phyloP scores from a whole-genome alignment of 768 basidiomycete species.

The Psilocybe tampanensis region DNA sequence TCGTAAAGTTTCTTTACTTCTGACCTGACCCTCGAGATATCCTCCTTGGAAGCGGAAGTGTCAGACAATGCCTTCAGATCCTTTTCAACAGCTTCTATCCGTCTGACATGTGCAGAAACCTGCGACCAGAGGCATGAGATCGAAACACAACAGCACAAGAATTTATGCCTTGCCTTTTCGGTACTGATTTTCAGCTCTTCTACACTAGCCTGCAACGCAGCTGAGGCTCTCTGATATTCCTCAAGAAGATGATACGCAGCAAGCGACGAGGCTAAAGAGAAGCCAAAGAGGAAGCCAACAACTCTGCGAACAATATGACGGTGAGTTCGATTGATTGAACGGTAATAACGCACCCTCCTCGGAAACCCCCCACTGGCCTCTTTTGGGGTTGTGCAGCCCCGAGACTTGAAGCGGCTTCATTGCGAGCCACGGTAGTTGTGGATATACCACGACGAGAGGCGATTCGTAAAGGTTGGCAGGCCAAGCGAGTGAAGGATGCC shows the following conservation, averaged over 20 bases:
- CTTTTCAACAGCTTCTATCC: slow-evolving; percentile 89
- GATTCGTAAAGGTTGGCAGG: background rate
- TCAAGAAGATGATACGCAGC: slow-evolving; percentile 89
- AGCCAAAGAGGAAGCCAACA: slow-evolving; percentile 86
- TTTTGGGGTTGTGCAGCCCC: slow-evolving; percentile 59
- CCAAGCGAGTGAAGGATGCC: slow-evolving; percentile 17
- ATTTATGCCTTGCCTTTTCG: slow-evolving; percentile 55
- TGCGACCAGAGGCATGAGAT: slow-evolving; percentile 27
- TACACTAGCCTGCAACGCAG: slow-evolving; percentile 85
- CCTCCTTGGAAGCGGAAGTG: slow-evolving; percentile 74
- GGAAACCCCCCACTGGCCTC: slow-evolving; percentile 76
- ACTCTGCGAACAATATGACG: slow-evolving; percentile 46
- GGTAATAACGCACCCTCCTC: slow-evolving; percentile 53
- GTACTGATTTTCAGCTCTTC: slow-evolving; percentile 85
- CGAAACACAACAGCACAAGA: background rate
- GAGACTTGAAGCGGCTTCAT: slow-evolving; percentile 50
- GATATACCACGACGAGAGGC: slow-evolving; percentile 40
- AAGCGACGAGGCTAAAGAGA: slow-evolving; percentile 84
- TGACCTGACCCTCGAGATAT: slow-evolving; percentile 69
- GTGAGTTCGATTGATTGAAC: background rate
- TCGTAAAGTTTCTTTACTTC: slow-evolving; percentile 91
- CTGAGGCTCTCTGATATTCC: slow-evolving; percentile 88
- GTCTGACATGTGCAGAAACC: slow-evolving; percentile 81
- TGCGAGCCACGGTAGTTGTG: slow-evolving; percentile 42
- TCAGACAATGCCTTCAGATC: slow-evolving; percentile 78